Evolutionary conservation across 345 rosid genomes (phyloP), one percentile per base, ranked within the genome.

Genomic region (Hibiscus mutabilis): DNA sequence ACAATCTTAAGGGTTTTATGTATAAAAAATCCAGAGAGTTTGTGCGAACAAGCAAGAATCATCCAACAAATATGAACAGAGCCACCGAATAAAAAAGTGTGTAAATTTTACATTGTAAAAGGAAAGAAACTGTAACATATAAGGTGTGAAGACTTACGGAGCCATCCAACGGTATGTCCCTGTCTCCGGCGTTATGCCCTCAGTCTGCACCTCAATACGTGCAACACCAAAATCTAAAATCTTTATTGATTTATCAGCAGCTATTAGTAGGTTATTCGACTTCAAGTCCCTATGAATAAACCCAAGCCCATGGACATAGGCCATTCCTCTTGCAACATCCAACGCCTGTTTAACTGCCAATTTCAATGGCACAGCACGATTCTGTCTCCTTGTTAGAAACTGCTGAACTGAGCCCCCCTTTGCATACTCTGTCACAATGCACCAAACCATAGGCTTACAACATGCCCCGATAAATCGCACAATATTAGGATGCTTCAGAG

Each of bases 111-210:
- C 47, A n/a, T 40, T 21, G 62, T 25, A 79, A 35, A 6, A 61
- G n/a, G 35, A 51, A 56, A 51, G 57, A 40, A 73, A 70, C 37
- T 16, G 29, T 29, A 68, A 73, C 14, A 69, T 8, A 44, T n/a
- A 44, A 64, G 56, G 47, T 52, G 9, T 22, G 47, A 70, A 68
- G 51, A 79, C 85, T 81, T 82, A 81, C 85, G 87, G 87, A 46
- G 87, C 87, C 87, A 84, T 84, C 87, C 87, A 84, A 59, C 85
- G 87, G 87, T 84, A 84, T 18, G 85, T 84, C 52, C 87, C 87
- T 29, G 87, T 84, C 79, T 84, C 87, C 58, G 87, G 85, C 18
- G 87, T 84, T 85, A 84, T 84, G 21, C 83, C 87, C 73, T 82
- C 87, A 1, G 87, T 77, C 8, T 35, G 82, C 60, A 81, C 87